Base-by-base conservation (phyloP, 108 stramenopile species). In the Nannochloropsis granulata region DNA sequence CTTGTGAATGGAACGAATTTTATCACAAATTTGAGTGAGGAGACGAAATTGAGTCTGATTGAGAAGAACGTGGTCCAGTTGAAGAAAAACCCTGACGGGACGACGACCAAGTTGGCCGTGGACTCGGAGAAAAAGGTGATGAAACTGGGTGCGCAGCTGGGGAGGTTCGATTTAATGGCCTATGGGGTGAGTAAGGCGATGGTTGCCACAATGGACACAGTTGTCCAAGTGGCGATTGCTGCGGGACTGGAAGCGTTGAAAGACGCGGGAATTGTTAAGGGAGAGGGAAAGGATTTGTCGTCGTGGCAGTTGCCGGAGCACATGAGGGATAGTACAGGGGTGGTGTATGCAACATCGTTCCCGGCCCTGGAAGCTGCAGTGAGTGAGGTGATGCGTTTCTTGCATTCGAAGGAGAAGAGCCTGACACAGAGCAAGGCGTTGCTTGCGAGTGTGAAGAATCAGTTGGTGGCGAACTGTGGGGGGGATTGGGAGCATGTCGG, bases 341-440 rank as follows among this genome's bases (percentile, higher is more conserved):
- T 98, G 7, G 94, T 98, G 25, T 98, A 98, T 79, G 96, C 95
- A 34, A 94, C 95, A 13, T 94, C 93, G 79, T 98, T 96, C 88
- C 97, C 97, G 12, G 97, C 96, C 25, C 93, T 98, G 92, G 97
- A 98, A 86, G 96, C 97, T 19, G 95, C 97, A 16, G 94, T 98
- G 42, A 95, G 94, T 9, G 97, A 98, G 88, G 95, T 96, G 43
- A 95, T 95, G 95, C 88, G 94, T 44, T 97, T 94, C 82, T 88
- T 96, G 42, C 93, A 95, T 88, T 92, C 93, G 44, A 83, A 83
- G 13, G 79, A 81, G 45, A 81, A 84, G 79, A 82, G 83, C 16
- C 93, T 93, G n/a, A 94, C 94, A 12, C 85, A 88, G 24, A 91
- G 92, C 13, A 91, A 92, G 87, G 87, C 93, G 24, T 91, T 98